Conservation (phyloP, 2,329 filamentous ascomycete genomes). For the Basipetospora sp. region DNA sequence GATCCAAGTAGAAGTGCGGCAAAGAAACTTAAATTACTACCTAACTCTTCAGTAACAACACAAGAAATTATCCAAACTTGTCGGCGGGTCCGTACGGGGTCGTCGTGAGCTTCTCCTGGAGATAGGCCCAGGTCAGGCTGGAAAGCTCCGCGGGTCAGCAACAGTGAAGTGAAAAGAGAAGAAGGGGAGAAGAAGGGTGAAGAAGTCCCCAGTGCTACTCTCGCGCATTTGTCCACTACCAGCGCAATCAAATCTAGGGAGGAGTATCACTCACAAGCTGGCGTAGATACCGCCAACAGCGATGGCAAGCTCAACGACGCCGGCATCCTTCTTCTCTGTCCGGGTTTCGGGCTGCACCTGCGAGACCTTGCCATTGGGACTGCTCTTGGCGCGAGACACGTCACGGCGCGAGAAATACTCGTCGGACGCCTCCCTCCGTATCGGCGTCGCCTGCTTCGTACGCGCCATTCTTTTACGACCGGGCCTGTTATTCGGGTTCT, state of each 20-base stretch:
- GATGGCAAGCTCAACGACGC: slow-evolving; percentile 61
- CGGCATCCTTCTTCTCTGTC: slow-evolving; percentile 35
- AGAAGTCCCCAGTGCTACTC: too few relatives aligned
- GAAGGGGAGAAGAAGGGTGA: not conserved
- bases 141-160: not conserved
- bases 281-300: slow-evolving; percentile 93
- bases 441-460: slow-evolving; percentile 50
- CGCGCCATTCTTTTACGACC: too few relatives aligned
- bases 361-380: slow-evolving; percentile 12
- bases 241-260: too few relatives aligned
- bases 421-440: slow-evolving; percentile 51
- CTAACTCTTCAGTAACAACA: too few relatives aligned
- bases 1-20: slow-evolving; percentile 87
- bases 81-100: slow-evolving; percentile 59
- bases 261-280: slow-evolving; percentile 57
- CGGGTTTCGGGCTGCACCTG: not conserved
- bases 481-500: too few relatives aligned
- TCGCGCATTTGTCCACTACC: too few relatives aligned
- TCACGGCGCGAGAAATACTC: slow-evolving; percentile 44
- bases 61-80: too few relatives aligned
- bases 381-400: slow-evolving; percentile 17
- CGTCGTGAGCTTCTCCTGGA: slow-evolving; percentile 95
- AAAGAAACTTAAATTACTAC: too few relatives aligned
- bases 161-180: not conserved
- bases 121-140: slow-evolving; percentile 85